Evolutionary conservation across 345 rosid species (phyloP).

Genomic region (Barbarea vulgaris): DNA sequence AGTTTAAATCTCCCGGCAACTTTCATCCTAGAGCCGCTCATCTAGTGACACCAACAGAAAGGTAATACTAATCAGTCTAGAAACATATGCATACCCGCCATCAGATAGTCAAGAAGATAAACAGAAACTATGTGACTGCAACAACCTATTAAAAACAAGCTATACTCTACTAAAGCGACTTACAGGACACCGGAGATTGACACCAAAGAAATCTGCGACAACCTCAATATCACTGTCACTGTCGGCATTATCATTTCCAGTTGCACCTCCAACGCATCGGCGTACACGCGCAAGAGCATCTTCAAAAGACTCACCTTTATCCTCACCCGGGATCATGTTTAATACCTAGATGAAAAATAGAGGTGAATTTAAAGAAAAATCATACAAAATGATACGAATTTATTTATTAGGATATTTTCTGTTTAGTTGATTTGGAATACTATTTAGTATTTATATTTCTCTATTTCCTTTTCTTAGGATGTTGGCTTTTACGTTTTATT

Average conservation of each 20-base stretch:
- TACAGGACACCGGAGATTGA: slow-evolving; percentile 98
- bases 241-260: slow-evolving; percentile 73
- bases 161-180: slow-evolving; percentile 38
- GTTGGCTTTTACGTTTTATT: no score
- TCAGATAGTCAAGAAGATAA: slow-evolving; percentile 3
- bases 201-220: slow-evolving; percentile 81
- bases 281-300: slow-evolving; percentile 88
- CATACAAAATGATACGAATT: no score
- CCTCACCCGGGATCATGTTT: slow-evolving; percentile 72
- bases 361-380: not conserved
- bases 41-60: slow-evolving; percentile 47
- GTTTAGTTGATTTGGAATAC: no score
- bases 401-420: no score
- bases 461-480: no score
- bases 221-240: slow-evolving; percentile 98
- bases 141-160: not conserved
- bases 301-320: slow-evolving; percentile 79
- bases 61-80: slow-evolving; percentile 2
- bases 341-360: slow-evolving; percentile 56
- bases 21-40: slow-evolving; percentile 98
- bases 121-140: slow-evolving; percentile 1
- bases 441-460: no score
- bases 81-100: not conserved
- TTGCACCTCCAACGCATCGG: slow-evolving; percentile 79
- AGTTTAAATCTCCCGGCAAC: slow-evolving; percentile 94